A percentile compares a stretch with the other conserved stretches of the same genome.
Conservation (phyloP, 2,329 filamentous ascomycete genomes). For the Fusarium graminum region DNA sequence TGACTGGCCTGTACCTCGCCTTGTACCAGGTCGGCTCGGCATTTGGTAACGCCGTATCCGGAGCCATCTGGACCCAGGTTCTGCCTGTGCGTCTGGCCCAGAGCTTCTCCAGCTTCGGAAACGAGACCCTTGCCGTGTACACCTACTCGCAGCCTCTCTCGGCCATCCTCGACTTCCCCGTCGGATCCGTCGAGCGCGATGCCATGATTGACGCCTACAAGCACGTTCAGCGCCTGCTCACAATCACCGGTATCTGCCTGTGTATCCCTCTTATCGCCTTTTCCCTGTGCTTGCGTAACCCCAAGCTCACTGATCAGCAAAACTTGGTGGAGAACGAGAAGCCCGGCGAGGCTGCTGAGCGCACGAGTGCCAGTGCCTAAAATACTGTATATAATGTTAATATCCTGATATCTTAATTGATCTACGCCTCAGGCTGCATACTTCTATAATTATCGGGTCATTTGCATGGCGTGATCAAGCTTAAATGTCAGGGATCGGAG, state of each 20-base stretch:
- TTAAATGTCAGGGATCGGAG: not conserved
- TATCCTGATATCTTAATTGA: conserved; percentile 26
- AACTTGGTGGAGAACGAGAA: conserved; percentile 56
- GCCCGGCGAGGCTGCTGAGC: conserved; percentile 27
- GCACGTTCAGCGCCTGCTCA: conserved; percentile 61
- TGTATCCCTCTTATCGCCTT: conserved; percentile 63
- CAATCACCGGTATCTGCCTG: conserved; percentile 63
- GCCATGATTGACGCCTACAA: conserved; percentile 61
- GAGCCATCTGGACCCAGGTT: conserved; percentile 72
- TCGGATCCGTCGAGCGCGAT: conserved; percentile 59
- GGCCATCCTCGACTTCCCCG: conserved; percentile 53
- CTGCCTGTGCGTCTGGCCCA: conserved; percentile 61
- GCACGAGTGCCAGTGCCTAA: conserved; percentile 10
- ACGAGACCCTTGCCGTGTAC: conserved; percentile 54
- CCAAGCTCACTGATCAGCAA: conserved; percentile 61
- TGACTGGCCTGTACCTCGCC: conserved; percentile 73
- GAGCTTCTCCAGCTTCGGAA: conserved; percentile 53
- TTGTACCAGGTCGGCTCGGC: conserved; percentile 74
- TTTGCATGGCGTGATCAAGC: not conserved
- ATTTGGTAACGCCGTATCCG: conserved; percentile 70
- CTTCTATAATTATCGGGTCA: too few relatives aligned
- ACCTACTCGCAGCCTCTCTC: conserved; percentile 57
- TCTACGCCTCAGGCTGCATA: conserved; percentile 9
- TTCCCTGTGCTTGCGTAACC: conserved; percentile 59
- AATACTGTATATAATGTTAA: conserved; percentile 13